These are phyloP conservation scores for Heimioporus punctisporus DNA, from an alignment of 1,284 basidiomycete species.

Conservation along the genomic window DNA sequence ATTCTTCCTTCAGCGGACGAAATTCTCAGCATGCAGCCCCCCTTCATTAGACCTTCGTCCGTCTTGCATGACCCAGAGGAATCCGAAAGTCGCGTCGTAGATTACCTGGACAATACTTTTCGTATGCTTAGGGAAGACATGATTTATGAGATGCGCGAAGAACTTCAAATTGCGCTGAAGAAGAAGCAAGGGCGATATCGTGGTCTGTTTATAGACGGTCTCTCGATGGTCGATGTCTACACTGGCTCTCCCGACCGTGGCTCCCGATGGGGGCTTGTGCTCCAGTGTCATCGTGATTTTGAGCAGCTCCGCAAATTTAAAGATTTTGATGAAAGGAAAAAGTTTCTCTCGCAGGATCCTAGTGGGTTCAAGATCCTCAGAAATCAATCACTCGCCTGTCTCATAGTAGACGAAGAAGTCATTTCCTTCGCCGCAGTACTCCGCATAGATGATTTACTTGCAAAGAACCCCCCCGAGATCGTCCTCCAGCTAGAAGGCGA, in stretches of 20 bases:
- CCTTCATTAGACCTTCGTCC: constrained; percentile 50
- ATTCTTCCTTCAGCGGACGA: constrained; percentile 67
- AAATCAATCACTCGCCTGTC: constrained; percentile 55
- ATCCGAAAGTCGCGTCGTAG: constrained; percentile 37
- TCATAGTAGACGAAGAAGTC: constrained; percentile 49
- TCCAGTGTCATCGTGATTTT: constrained; percentile 45
- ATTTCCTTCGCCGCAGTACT: constrained; percentile 54
- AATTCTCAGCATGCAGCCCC: constrained; percentile 42
- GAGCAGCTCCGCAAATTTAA: constrained; percentile 38
- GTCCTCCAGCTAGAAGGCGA: constrained; percentile 54
- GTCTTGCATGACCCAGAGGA: constrained; percentile 46
- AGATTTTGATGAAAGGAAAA: constrained; percentile 33
- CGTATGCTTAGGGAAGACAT: constrained; percentile 68
- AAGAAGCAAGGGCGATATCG: constrained; percentile 50
- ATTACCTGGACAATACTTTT: constrained; percentile 66
- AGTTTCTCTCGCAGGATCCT: constrained; percentile 42
- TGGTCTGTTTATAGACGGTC: constrained; percentile 43
- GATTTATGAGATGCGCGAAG: constrained; percentile 65
- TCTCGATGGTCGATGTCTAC: constrained; percentile 42
- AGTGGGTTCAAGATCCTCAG: constrained; percentile 40
- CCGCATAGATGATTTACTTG: constrained; percentile 54
- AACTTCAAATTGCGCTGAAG: constrained; percentile 47
- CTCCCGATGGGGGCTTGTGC: constrained; percentile 50
- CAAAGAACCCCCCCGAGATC: constrained; percentile 47
- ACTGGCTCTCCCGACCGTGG: constrained; percentile 36